These are phyloP conservation scores for Pseudonitzschia multistriata DNA, from an alignment of 108 stramenopile species.

Conservation along the genomic window DNA sequence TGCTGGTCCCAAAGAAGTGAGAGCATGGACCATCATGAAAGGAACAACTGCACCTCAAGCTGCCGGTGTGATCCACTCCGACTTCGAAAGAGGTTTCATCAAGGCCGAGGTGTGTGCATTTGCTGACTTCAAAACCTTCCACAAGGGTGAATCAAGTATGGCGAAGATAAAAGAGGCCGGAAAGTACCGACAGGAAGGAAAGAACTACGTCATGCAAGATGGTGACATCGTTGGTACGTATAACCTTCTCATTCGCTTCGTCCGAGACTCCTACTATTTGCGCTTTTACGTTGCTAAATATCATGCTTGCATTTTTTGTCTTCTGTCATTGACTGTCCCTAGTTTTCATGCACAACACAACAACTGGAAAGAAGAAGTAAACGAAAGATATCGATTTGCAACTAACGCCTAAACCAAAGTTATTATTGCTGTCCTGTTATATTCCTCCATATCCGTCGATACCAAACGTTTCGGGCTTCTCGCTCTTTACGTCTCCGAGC, in stretches of 20 bases:
- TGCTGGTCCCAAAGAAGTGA: constrained; percentile 98
- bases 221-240: constrained; percentile 72
- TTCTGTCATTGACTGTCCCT: background rate
- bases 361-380: constrained; percentile 85
- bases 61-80: constrained; percentile 98
- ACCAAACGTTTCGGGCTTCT: constrained; percentile 78
- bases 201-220: constrained; percentile 91
- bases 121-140: constrained; percentile 95
- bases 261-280: background rate
- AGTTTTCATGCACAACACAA: constrained; percentile 88
- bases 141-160: constrained; percentile 88
- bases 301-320: background rate
- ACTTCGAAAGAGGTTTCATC: constrained; percentile 99
- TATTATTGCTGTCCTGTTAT: constrained; percentile 4
- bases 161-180: constrained; percentile 98
- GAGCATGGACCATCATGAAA: constrained; percentile 98
- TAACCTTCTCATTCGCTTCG: background rate
- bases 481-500: constrained; percentile 74
- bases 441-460: constrained; percentile 48
- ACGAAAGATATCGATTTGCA: background rate
- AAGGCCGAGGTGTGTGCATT: constrained; percentile 96
- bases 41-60: constrained; percentile 92
- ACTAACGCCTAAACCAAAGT: background rate
- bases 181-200: constrained; percentile 97
- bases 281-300: background rate